Evolutionary conservation across 2,329 filamentous ascomycete species (phyloP).

Genomic region (Colletotrichum lindemuthianum): DNA sequence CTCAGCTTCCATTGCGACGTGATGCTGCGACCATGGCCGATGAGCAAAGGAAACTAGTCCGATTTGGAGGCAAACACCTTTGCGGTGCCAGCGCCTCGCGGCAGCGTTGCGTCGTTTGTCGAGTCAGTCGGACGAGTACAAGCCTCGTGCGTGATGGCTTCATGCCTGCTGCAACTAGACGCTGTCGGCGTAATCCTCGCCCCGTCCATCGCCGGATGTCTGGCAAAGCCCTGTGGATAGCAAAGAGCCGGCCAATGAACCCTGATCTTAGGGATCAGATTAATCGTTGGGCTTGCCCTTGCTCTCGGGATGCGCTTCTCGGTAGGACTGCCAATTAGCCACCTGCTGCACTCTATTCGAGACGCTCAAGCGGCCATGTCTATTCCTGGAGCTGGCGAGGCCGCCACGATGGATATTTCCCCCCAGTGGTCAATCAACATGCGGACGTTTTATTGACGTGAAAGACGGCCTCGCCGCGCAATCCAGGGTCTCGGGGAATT

Average conservation of each 20-base stretch:
- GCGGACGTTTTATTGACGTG: slow-evolving; percentile 24
- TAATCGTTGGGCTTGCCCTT: neutral
- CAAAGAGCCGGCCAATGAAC: neutral
- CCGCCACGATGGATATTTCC: neutral
- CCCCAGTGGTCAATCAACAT: neutral
- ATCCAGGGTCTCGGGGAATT: neutral
- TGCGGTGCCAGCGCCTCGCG: slow-evolving; percentile 28
- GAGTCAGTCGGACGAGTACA: slow-evolving; percentile 23
- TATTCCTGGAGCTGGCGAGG: slow-evolving; percentile 26
- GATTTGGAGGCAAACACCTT: neutral
- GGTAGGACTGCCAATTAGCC: slow-evolving; percentile 52
- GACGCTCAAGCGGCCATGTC: slow-evolving; percentile 24
- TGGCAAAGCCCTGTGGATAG: slow-evolving; percentile 4
- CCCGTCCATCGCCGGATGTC: slow-evolving; percentile 9
- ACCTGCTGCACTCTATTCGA: slow-evolving; percentile 87
- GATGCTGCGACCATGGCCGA: neutral
- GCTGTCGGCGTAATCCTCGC: slow-evolving; percentile 5
- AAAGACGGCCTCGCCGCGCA: slow-evolving; percentile 18
- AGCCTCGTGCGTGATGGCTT: slow-evolving; percentile 2
- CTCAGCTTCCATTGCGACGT: too few species aligned
- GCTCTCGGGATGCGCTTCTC: neutral
- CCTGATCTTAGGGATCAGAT: slow-evolving; percentile 9
- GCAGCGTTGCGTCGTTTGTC: slow-evolving; percentile 27
- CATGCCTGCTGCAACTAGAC: slow-evolving; percentile 11
- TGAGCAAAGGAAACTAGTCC: neutral